These are phyloP conservation scores for Allodekkera sacchari DNA, from an alignment of 805 yeast species.

Conservation along the genomic window DNA sequence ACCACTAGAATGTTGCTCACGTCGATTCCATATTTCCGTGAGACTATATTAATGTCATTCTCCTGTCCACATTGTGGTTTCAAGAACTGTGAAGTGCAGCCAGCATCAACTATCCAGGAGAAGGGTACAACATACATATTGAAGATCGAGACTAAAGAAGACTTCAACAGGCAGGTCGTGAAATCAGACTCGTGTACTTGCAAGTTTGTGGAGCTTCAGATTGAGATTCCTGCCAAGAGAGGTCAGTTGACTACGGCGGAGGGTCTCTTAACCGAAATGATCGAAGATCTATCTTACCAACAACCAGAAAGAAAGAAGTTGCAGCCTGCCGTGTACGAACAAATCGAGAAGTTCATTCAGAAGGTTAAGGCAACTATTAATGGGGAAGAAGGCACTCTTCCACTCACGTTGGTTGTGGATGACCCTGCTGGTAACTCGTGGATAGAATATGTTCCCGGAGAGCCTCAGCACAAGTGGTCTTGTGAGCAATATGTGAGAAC, in stretches of 20 bases:
- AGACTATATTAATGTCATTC: conserved; percentile 88
- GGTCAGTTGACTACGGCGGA: conserved; percentile 92
- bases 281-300: conserved; percentile 67
- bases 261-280: conserved; percentile 79
- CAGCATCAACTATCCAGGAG: conserved; percentile 89
- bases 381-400: conserved; percentile 64
- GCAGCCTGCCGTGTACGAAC: conserved; percentile 68
- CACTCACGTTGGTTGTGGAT: conserved; percentile 71
- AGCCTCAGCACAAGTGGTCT: conserved; percentile 85
- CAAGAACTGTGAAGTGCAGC: conserved; percentile 86
- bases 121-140: conserved; percentile 73
- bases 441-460: conserved; percentile 85
- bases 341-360: conserved; percentile 61
- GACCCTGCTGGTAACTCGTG: conserved; percentile 98
- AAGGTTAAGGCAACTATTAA: conserved; percentile 52
- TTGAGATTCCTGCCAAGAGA: conserved; percentile 91
- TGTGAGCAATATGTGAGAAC: conserved; percentile 74
- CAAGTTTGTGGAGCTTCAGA: conserved; percentile 73
- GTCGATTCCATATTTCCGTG: conserved; percentile 84
- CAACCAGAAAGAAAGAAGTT: conserved; percentile 70
- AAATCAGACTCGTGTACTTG: conserved; percentile 82
- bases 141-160: conserved; percentile 58
- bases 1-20: conserved; percentile 78
- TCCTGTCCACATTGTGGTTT: conserved; percentile 93
- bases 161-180: conserved; percentile 84